phyloP scores from a whole-genome alignment of 1,284 basidiomycete genomes.

The Ceratobasidium sp. region DNA sequence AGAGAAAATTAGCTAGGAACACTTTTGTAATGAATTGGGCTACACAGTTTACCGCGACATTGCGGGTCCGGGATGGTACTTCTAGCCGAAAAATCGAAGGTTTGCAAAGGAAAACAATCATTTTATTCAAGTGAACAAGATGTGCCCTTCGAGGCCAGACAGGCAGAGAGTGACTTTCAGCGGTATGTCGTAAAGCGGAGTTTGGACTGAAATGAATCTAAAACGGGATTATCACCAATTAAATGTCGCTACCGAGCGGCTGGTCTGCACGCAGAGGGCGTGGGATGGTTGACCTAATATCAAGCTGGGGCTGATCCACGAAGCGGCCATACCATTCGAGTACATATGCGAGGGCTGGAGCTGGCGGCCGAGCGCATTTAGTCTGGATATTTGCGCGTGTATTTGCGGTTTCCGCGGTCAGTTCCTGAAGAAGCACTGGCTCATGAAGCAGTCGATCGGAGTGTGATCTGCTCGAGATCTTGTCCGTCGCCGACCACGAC shows the following conservation, averaged over 20 bases:
- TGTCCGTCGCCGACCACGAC: constrained; percentile 13
- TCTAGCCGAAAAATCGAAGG: no score
- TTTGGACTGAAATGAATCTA: constrained; percentile 9
- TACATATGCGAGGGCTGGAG: neutral
- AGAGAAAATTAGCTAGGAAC: no score
- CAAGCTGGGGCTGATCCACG: neutral
- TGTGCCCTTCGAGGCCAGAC: no score
- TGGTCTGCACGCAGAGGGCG: constrained; percentile 1
- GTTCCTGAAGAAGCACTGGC: constrained; percentile 35
- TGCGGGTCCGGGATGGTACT: no score
- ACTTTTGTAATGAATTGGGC: no score
- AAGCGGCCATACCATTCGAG: neutral
- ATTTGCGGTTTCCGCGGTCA: neutral
- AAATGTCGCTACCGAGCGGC: neutral
- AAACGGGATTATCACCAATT: neutral
- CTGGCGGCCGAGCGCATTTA: neutral
- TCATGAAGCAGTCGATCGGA: constrained; percentile 31
- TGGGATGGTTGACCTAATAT: constrained; percentile 3
- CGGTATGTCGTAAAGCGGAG: constrained; percentile 8
- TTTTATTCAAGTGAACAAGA: no score
- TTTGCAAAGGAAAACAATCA: no score
- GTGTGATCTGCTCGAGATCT: constrained; percentile 32
- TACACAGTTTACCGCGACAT: no score
- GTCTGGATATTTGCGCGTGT: neutral
- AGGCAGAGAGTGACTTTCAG: no score